These are phyloP conservation scores for Tolypocladium inflatum DNA, from an alignment of 2,329 filamentous ascomycete species.

Conservation along the genomic window DNA sequence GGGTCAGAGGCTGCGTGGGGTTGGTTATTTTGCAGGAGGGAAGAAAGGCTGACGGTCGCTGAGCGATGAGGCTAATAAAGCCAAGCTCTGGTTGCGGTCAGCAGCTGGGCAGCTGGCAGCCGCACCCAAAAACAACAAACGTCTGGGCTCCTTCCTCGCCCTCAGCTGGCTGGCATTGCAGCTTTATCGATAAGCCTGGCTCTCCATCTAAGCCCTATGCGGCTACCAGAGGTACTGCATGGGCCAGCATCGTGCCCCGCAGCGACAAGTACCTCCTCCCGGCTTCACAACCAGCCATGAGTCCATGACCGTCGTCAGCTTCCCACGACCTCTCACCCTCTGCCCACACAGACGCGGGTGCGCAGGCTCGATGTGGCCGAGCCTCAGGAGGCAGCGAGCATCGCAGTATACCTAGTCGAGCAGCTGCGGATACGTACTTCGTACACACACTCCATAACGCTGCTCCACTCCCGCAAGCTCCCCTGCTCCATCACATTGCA, in stretches of 20 bases:
- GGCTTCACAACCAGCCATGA: too few relatives aligned
- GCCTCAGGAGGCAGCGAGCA: neutral
- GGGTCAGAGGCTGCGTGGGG: conserved; percentile 4
- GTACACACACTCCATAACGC: neutral
- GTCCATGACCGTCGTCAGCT: too few relatives aligned
- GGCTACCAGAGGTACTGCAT: neutral
- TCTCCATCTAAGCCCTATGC: neutral
- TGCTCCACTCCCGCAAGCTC: neutral
- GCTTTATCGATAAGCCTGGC: neutral
- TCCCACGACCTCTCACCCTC: too few relatives aligned
- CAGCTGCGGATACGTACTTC: neutral
- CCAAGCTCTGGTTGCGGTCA: neutral
- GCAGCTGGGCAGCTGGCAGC: neutral
- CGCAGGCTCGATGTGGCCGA: neutral
- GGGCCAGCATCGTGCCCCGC: neutral
- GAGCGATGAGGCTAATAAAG: conserved; percentile 3
- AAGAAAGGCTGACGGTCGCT: conserved; percentile 6
- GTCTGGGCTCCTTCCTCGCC: neutral
- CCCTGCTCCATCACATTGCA: neutral
- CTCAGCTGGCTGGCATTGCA: neutral
- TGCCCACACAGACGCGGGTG: neutral
- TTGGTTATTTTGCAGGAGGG: conserved; percentile 7
- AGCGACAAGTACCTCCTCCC: neutral
- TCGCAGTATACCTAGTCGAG: neutral
- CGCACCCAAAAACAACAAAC: neutral